Evolutionary conservation across 345 rosid genomes (phyloP).

Genomic region (Rhodamnia rubescens): DNA sequence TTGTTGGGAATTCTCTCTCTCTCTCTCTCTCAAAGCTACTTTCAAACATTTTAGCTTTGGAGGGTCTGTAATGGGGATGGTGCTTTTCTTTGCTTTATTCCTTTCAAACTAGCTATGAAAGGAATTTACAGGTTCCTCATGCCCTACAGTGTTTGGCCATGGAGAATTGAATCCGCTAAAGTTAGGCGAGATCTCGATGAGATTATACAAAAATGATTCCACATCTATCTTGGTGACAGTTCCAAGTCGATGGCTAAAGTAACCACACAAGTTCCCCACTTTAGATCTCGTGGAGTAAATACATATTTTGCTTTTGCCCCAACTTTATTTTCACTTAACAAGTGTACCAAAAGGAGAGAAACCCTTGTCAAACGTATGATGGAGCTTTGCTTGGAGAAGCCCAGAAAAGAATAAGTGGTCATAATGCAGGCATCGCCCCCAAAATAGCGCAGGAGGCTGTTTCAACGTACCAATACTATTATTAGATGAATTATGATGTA

Average conservation of each 20-base stretch:
- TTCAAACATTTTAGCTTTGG: slow-evolving; percentile 8
- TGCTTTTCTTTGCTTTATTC: slow-evolving; percentile 20
- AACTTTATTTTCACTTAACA: neutral
- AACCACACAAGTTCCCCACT: neutral
- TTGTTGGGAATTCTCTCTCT: neutral
- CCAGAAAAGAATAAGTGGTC: neutral
- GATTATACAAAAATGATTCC: neutral
- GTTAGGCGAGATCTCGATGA: neutral
- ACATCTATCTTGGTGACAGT: neutral
- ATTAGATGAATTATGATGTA: neutral
- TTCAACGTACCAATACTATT: neutral
- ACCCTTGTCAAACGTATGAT: neutral
- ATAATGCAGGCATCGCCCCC: neutral
- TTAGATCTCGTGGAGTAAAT: neutral
- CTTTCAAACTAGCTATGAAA: slow-evolving; percentile 3
- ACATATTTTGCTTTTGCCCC: neutral
- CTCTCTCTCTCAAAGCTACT: neutral
- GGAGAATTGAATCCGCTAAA: neutral
- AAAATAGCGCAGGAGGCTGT: neutral
- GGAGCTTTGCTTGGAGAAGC: neutral
- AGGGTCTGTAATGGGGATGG: slow-evolving; percentile 21
- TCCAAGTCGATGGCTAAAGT: neutral
- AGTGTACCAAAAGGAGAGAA: neutral
- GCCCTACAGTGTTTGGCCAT: neutral
- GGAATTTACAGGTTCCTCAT: neutral